phyloP scores from a whole-genome alignment of 768 basidiomycete genomes.

The Rhodotorula diobovata region DNA sequence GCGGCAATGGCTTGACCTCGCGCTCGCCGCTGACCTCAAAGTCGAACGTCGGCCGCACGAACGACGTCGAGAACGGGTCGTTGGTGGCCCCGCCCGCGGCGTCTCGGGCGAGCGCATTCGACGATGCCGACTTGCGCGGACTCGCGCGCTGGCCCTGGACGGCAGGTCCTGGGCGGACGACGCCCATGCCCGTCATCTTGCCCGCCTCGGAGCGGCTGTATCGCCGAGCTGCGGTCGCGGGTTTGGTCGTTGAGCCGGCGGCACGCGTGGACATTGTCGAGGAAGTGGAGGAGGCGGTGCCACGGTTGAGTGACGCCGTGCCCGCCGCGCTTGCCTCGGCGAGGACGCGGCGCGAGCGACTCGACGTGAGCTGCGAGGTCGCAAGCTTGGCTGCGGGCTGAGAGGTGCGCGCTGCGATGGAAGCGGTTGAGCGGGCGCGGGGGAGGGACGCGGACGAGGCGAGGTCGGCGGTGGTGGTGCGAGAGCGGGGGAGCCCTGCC shows the following conservation, averaged over 20 bases:
- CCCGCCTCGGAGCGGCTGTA: conserved; percentile 14
- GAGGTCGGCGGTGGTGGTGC: conserved; percentile 7
- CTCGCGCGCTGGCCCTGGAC: conserved; percentile 1
- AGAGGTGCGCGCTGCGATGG: not conserved
- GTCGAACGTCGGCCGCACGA: conserved; percentile 9
- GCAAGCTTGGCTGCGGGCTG: not conserved
- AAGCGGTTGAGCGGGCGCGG: not conserved
- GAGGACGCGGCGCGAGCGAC: conserved; percentile 23
- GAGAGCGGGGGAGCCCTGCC: not conserved
- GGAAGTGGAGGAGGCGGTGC: not conserved
- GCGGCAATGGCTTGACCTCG: conserved; percentile 5
- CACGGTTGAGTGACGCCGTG: not conserved
- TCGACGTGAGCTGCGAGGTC: not conserved
- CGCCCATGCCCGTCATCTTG: conserved; percentile 30
- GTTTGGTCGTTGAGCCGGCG: not conserved
- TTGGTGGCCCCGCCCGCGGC: not conserved
- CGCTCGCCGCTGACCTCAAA: conserved; percentile 8
- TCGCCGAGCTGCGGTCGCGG: not conserved
- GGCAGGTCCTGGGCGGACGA: conserved; percentile 22
- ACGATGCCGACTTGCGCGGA: not conserved
- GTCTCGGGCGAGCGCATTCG: not conserved
- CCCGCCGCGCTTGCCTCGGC: not conserved
- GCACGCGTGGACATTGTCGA: not conserved
- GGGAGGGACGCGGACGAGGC: not conserved
- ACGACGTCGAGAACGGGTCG: conserved; percentile 35